phyloP scores from a whole-genome alignment of 2,329 filamentous ascomycete genomes.

The Beauveria medogensis region DNA sequence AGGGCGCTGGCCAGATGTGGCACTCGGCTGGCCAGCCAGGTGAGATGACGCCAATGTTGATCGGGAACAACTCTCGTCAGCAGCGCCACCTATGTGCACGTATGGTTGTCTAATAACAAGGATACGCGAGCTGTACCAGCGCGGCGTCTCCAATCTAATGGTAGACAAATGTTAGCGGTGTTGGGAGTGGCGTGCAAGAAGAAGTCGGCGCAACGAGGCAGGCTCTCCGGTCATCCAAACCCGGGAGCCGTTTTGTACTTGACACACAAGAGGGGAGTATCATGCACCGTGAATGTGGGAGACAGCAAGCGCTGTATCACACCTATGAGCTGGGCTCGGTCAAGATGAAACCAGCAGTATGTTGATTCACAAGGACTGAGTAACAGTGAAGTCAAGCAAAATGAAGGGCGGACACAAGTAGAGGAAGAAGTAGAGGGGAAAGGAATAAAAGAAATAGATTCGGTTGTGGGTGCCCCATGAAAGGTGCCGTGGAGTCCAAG shows the following conservation, averaged over 20 bases:
- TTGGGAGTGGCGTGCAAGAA: not conserved
- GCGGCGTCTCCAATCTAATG: not conserved
- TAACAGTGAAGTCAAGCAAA: not conserved
- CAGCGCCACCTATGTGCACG: not conserved
- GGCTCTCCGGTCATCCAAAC: not conserved
- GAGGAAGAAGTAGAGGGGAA: not conserved
- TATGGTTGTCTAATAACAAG: not conserved
- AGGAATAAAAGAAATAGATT: constrained; percentile 1
- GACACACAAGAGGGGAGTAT: not conserved
- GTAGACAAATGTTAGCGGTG: not conserved
- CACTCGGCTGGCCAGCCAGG: not conserved
- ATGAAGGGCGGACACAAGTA: not conserved
- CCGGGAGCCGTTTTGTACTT: not conserved
- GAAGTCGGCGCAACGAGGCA: not conserved
- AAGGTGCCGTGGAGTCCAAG: constrained; percentile 11
- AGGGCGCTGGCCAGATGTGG: not conserved
- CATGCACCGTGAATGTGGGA: constrained; percentile 1
- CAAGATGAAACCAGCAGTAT: constrained; percentile 6
- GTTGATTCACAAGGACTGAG: not conserved
- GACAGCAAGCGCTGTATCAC: constrained; percentile 3
- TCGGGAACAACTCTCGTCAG: not conserved
- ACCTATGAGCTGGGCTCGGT: not conserved
- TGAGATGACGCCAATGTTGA: not conserved
- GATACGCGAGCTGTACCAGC: not conserved
- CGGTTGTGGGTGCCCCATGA: constrained; percentile 3